Base-by-base conservation (phyloP, 306 rosid genomes). In the Quercus agrifolia region DNA sequence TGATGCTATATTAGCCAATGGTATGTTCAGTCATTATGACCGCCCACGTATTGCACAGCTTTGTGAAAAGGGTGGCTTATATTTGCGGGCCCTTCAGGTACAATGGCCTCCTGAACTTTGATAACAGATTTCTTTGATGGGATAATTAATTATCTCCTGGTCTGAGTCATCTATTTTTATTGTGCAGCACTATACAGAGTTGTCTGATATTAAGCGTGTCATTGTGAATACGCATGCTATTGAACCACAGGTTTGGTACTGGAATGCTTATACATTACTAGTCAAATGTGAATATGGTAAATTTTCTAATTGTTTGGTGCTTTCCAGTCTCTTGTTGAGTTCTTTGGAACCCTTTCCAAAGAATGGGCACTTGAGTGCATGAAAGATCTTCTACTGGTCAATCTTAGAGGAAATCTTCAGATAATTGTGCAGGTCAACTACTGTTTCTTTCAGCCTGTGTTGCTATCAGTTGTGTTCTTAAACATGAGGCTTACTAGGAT, bases 301-400 rank as follows among this genome's bases (percentile, higher is more conserved):
- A 64, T 64, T 81, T 71, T 78, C 76, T 87, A 35, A 59, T 69
- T 52, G 57, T 80, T 67, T 41, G 63, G 66, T 88, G 74, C 73
- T 56, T 77, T 87, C 67, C 90, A 96, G 97, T 87, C 99, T 77
- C 98, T 96, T 62, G 98, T 96, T 57, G 99, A 96, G 82, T 96
- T 93, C 83, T 96, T 96, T 25, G 99, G 99, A 15, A 93, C 99
- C 54, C 87, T 96, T 61, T 96, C 99, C 20, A 85, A 84, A 41
- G 99, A 96, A 83, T 96, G 99, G 99, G 99, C 94, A 30, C 77
- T 96, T 83, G 99, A 96, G 85, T 96, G 99, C 64, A 96, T 96
- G 99, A 96, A 96, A 85, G 99, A 96, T 87, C 96, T 96, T 81
- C 86, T 96, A 78, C 58, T 96, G 86, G 98, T 96, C 83, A 96